Percentiles rank a stretch among this genome's conserved stretches.
Conservation (phyloP, 1,284 basidiomycete genomes). For the Meripilus lineatus region DNA sequence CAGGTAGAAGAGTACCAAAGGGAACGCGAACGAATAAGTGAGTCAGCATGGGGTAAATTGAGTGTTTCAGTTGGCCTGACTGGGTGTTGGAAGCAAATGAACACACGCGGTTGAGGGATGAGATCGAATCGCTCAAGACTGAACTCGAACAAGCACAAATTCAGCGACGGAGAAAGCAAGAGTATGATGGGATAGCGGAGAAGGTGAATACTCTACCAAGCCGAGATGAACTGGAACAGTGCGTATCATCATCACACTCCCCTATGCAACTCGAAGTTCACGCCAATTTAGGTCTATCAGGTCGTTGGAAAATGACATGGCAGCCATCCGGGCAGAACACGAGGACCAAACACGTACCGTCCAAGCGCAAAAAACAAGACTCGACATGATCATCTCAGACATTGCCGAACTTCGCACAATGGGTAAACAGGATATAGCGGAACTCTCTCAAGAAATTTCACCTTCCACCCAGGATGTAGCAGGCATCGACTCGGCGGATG, state of each 20-base stretch:
- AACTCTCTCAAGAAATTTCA: neutral
- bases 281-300: constrained; percentile 50
- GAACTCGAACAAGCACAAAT: constrained; percentile 73
- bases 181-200: constrained; percentile 78
- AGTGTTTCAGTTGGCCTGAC: too few species aligned
- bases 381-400: constrained; percentile 61
- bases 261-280: neutral
- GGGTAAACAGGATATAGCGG: constrained; percentile 29
- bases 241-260: constrained; percentile 23
- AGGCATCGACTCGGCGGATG: constrained; percentile 19
- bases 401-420: constrained; percentile 56
- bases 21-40: constrained; percentile 67
- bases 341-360: constrained; percentile 65
- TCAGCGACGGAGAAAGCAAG: constrained; percentile 69
- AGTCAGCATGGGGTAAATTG: too few species aligned
- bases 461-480: constrained; percentile 3
- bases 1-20: constrained; percentile 77
- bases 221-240: constrained; percentile 71
- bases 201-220: constrained; percentile 74
- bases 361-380: constrained; percentile 58
- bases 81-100: constrained; percentile 50
- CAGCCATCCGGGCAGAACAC: constrained; percentile 66
- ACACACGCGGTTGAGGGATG: constrained; percentile 54
- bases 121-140: constrained; percentile 72
- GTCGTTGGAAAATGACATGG: constrained; percentile 71